Evolutionary conservation across 345 rosid species (phyloP), one percentile per base, ranked within the genome.

Genomic region (Aurinia saxatilis): DNA sequence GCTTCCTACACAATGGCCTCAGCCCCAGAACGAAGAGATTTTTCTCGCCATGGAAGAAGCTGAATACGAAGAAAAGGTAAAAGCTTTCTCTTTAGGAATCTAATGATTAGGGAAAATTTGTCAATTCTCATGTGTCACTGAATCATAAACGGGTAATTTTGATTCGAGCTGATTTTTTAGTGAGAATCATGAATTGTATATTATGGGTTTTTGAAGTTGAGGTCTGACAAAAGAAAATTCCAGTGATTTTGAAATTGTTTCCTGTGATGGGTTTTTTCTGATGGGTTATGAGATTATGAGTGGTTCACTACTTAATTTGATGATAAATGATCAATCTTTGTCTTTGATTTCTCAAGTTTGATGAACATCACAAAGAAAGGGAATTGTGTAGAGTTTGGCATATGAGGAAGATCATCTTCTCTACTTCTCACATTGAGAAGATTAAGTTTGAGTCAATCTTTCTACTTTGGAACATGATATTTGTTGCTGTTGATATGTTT

Each of bases 1-100:
- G 70, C 75, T 90, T 3, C 89, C 96, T 3, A 73, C 86, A 10
- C 89, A 85, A 49, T 87, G 89, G 80, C 84, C 95, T 1, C 91
- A 84, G 42, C 79, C 85, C 9, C 95, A 81, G 16, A 84, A 56
- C 63, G 91, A 85, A 16, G 99, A 93, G 77, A 72, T 87, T 12
- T 81, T 87, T 50, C 96, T 90, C 27, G 82, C 96, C 65, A 81
- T 90, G 96, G 93, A 91, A 65, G 96, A 89, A 77, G 76, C 95
- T 53, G 87, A 78, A 31, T 83, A 75, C 74, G 91, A 89, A 55
- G 96, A 82, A 25, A 86, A 81, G 84, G 95, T 89, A 59, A 30
- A 10, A 11, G 30, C 18, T 11, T 5, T 53, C 23, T 23, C 35
- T n/a, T 33, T 37, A 23, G 31, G 48, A 52, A 21, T 38, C 34